Conservation (phyloP, 192 early-diverging fungal species). For the Thamnidium elegans region DNA sequence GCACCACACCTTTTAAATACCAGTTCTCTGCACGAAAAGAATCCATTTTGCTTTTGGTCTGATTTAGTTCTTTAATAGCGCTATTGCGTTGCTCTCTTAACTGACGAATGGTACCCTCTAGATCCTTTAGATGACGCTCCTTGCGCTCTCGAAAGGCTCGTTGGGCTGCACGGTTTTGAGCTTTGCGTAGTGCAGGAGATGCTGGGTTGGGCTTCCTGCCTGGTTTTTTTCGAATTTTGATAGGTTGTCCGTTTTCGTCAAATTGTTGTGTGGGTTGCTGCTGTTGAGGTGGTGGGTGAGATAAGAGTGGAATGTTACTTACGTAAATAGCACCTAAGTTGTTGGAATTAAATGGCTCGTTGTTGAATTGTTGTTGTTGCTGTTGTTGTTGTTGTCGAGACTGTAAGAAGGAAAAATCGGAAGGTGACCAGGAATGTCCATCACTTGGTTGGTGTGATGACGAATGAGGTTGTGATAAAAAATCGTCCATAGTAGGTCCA, state of each 20-base stretch:
- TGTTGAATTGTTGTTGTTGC: background rate
- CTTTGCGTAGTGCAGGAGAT: slow-evolving; percentile 59
- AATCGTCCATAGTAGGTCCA: background rate
- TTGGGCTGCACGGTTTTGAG: slow-evolving; percentile 88
- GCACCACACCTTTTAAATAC: slow-evolving; percentile 48
- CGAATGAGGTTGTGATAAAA: background rate
- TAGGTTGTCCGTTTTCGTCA: slow-evolving; percentile 33
- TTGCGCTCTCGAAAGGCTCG: slow-evolving; percentile 88
- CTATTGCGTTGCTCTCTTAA: slow-evolving; percentile 58
- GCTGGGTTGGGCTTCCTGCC: slow-evolving; percentile 60
- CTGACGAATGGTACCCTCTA: slow-evolving; percentile 71
- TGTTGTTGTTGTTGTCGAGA: background rate
- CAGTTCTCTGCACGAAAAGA: slow-evolving; percentile 43
- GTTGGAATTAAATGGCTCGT: background rate
- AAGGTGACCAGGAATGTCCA: background rate
- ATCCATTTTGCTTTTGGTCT: slow-evolving; percentile 45
- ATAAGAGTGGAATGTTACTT: slow-evolving; percentile 6
- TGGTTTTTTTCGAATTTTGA: slow-evolving; percentile 54
- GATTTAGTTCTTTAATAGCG: slow-evolving; percentile 42
- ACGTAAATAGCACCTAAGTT: slow-evolving; percentile 8
- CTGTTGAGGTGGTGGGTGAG: background rate
- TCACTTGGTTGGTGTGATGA: background rate
- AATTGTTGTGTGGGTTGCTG: background rate
- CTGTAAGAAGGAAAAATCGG: background rate
- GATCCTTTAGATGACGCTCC: slow-evolving; percentile 69